These are phyloP conservation scores for Phytophthora citricola DNA, from an alignment of 352 stramenopile species.

Conservation along the genomic window DNA sequence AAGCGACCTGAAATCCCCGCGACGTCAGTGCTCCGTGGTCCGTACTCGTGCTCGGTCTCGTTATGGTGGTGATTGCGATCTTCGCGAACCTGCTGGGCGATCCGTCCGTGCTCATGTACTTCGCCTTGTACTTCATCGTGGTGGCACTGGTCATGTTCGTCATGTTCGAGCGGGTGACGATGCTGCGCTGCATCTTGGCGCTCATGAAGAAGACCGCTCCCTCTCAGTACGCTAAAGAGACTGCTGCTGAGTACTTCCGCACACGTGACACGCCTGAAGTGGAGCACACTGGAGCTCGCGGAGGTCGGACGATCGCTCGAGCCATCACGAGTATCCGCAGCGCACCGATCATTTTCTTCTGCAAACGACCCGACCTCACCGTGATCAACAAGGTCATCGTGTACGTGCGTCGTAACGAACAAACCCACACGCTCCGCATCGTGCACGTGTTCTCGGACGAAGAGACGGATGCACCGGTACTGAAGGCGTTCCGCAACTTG, in stretches of 20 bases:
- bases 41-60: slow-evolving; percentile 29
- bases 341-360: slow-evolving; percentile 86
- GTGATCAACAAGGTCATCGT: slow-evolving; percentile 91
- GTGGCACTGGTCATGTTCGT: slow-evolving; percentile 50
- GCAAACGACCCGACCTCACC: slow-evolving; percentile 82
- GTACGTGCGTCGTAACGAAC: slow-evolving; percentile 87
- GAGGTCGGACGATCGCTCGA: slow-evolving; percentile 50
- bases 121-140: slow-evolving; percentile 57
- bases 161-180: slow-evolving; percentile 56
- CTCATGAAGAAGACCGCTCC: slow-evolving; percentile 49
- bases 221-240: slow-evolving; percentile 31
- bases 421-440: slow-evolving; percentile 85
- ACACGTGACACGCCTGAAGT: slow-evolving; percentile 11
- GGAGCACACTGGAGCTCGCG: slow-evolving; percentile 46
- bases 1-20: slow-evolving; percentile 78
- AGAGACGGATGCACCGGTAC: slow-evolving; percentile 13
- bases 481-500: slow-evolving; percentile 44
- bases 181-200: slow-evolving; percentile 42
- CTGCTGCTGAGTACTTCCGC: slow-evolving; percentile 46
- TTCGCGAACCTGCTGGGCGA: slow-evolving; percentile 57
- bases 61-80: slow-evolving; percentile 54
- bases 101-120: slow-evolving; percentile 55
- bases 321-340: slow-evolving; percentile 53
- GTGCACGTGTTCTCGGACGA: slow-evolving; percentile 69
- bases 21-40: slow-evolving; percentile 62